Percentiles rank a stretch among this genome's conserved stretches.
phyloP scores from a whole-genome alignment of 345 rosid genomes.

The Draba incana region DNA sequence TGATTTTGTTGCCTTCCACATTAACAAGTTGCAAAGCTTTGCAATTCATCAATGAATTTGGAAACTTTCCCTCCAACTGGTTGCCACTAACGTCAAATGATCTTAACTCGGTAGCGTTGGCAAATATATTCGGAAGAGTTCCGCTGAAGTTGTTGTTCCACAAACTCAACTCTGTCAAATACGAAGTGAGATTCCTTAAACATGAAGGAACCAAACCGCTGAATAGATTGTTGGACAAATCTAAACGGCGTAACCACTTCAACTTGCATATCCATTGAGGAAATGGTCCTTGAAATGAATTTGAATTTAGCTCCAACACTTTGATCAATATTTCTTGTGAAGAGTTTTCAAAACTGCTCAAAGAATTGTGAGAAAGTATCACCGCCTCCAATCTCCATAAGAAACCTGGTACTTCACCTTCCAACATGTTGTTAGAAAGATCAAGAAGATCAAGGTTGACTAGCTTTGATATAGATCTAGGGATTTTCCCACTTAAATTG shows the following conservation, averaged over 20 bases:
- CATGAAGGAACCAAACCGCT: conserved; percentile 44
- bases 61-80: conserved; percentile 37
- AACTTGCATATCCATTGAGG: conserved; percentile 48
- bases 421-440: conserved; percentile 17
- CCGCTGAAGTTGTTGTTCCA: conserved; percentile 19
- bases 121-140: conserved; percentile 20
- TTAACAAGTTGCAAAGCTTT: conserved; percentile 40
- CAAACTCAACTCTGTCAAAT: neutral
- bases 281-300: conserved; percentile 21
- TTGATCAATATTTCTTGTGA: neutral
- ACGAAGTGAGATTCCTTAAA: neutral
- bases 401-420: conserved; percentile 17
- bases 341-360: conserved; percentile 1
- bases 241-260: conserved; percentile 34
- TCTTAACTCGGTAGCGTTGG: neutral
- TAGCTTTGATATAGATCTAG: no score
- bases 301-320: conserved; percentile 15
- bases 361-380: conserved; percentile 1
- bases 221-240: conserved; percentile 49
- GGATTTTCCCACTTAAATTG: neutral
- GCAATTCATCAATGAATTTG: conserved; percentile 25
- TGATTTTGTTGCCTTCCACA: conserved; percentile 45
- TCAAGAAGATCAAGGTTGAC: neutral
- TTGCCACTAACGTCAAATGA: conserved; percentile 20
- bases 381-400: neutral